Base-by-base conservation (phyloP, 2,329 filamentous ascomycete species). In the Ceratocystis ficicola region DNA sequence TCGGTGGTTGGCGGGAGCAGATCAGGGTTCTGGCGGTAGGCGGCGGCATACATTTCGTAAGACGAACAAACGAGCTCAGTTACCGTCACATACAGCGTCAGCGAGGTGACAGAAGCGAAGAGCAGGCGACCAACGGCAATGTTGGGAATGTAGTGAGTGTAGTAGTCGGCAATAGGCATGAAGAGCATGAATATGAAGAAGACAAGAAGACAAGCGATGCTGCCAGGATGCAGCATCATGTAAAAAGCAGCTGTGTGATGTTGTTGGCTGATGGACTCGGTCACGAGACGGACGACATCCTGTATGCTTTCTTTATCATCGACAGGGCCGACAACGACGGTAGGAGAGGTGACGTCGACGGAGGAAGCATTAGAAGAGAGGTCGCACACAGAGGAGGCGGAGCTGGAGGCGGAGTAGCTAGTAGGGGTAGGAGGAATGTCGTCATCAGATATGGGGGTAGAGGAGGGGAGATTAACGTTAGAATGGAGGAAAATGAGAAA, bases 221-320 rank as follows among this genome's bases (percentile, higher is more conserved):
- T 76, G 25, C 80, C 72, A 0, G 83, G 83, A 74, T 90, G 83
- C 71, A 82, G 83, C 69, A 90, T 79, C 68, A 94, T 76, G 68
- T 82, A 77, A 62, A 78, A 77, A 15, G 85, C 83, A 6, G 88
- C 85, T 3, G 81, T 75, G 73, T 90, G 86, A 64, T 88, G 86
- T 76, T 94, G 90, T 73, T 95, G 88, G 30, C 89, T 88, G 66
- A 95, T 84, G 69, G 86, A 89, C 76, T 94, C 89, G 64, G 89
- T 86, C 60, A 95, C 80, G 20, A 95, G 81, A 68, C 82, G 82
- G 65, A 95, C 78, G 12, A 86, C 87, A 66, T 84, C 80, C 69
- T 84, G 77, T 72, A 86, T 84, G 72, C 90, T 86, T 57, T 77
- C 72, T 60, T 82, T 76, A 50, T 71, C 71, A 48, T 77, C 77